A percentile compares a stretch with the other conserved stretches of the same genome.
Conservation (phyloP, 192 early-diverging fungal genomes). For the Mortierella hygrophila region DNA sequence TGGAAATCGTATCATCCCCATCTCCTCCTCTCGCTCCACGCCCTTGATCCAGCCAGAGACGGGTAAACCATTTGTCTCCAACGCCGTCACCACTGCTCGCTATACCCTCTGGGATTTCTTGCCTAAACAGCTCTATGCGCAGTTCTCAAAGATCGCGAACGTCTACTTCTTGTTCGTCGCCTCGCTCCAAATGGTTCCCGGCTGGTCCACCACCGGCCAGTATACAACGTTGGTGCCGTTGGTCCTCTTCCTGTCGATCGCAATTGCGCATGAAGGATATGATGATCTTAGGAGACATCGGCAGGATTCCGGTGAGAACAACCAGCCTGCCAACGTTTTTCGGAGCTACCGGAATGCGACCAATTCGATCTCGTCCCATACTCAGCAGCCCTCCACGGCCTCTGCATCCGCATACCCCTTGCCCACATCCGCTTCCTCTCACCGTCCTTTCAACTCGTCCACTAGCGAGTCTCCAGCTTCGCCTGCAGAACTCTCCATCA, state of each 20-base stretch:
- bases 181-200: slow-evolving; percentile 68
- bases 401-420: slow-evolving; percentile 60
- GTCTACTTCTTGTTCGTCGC: slow-evolving; percentile 78
- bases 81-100: slow-evolving; percentile 73
- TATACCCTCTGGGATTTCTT: slow-evolving; percentile 71
- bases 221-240: slow-evolving; percentile 85
- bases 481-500: slow-evolving; percentile 36
- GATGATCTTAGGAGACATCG: slow-evolving; percentile 78
- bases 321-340: slow-evolving; percentile 69
- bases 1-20: slow-evolving; percentile 34
- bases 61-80: slow-evolving; percentile 64
- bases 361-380: slow-evolving; percentile 56
- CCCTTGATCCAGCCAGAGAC: slow-evolving; percentile 60
- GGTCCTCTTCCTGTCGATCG: slow-evolving; percentile 78
- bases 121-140: slow-evolving; percentile 72
- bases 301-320: slow-evolving; percentile 74
- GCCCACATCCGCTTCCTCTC: slow-evolving; percentile 57
- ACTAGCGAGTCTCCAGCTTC: slow-evolving; percentile 32
- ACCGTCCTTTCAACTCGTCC: slow-evolving; percentile 50
- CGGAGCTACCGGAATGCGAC: slow-evolving; percentile 64
- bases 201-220: slow-evolving; percentile 82
- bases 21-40: slow-evolving; percentile 27
- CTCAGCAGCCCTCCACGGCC: slow-evolving; percentile 48
- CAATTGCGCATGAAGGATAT: slow-evolving; percentile 84
- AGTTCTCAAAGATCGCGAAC: slow-evolving; percentile 80